Evolutionary conservation across 2,329 filamentous ascomycete genomes (phyloP).

Genomic region (Boeremia exigua): DNA sequence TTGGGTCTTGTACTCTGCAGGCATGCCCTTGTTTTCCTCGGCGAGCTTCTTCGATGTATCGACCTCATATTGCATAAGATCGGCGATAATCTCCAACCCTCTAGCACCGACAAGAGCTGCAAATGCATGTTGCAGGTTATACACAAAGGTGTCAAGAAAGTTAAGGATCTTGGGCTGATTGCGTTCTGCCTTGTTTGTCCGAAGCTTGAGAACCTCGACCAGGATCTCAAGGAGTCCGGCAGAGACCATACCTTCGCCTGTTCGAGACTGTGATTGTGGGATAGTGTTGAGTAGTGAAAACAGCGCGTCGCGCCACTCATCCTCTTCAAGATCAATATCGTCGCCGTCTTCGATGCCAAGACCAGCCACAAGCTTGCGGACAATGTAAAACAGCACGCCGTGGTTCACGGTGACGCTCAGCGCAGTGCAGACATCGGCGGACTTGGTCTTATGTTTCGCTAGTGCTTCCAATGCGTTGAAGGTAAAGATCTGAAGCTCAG

Average conservation of each 20-base stretch:
- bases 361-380: conserved; percentile 86
- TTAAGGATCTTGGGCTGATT: conserved; percentile 83
- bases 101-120: conserved; percentile 79
- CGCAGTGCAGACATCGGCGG: conserved; percentile 84
- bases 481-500: conserved; percentile 81
- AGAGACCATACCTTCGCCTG: conserved; percentile 82
- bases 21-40: conserved; percentile 74
- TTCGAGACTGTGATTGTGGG: conserved; percentile 71
- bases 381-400: conserved; percentile 89
- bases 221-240: conserved; percentile 90
- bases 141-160: conserved; percentile 88
- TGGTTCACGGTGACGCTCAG: conserved; percentile 96
- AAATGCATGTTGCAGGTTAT: conserved; percentile 84
- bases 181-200: conserved; percentile 80
- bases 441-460: conserved; percentile 76
- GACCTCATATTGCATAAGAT: conserved; percentile 81
- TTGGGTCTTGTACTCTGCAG: conserved; percentile 73
- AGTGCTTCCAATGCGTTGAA: conserved; percentile 85
- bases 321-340: conserved; percentile 69
- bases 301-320: conserved; percentile 88
- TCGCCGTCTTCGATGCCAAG: conserved; percentile 62
- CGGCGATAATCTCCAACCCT: conserved; percentile 89
- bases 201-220: conserved; percentile 83
- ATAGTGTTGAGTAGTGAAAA: conserved; percentile 88
- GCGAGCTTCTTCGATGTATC: conserved; percentile 70